Percentiles rank a stretch among this genome's conserved stretches.
Conservation (phyloP, 2,329 filamentous ascomycete species). For the Fusarium foetens region DNA sequence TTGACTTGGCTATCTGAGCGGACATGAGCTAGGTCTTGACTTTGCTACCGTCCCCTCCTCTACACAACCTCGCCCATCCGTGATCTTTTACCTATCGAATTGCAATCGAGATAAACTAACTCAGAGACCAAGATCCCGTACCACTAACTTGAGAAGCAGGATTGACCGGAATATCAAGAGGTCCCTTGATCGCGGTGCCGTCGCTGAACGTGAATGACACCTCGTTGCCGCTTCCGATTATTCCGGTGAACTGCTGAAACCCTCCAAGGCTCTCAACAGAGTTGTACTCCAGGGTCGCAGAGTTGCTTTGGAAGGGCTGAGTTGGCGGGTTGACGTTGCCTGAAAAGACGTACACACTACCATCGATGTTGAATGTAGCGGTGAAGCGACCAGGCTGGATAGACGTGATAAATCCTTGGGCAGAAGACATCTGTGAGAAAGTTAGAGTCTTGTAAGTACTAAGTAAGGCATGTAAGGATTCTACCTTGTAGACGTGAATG, state of each 20-base stretch:
- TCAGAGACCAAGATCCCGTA: fast-evolving
- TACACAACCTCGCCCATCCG: no score
- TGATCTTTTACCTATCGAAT: fast-evolving
- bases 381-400: fast-evolving
- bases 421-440: background rate
- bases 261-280: fast-evolving
- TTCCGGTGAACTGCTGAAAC: background rate
- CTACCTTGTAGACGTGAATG: background rate
- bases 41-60: no score
- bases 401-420: background rate
- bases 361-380: background rate
- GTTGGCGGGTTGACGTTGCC: background rate
- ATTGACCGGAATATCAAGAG: background rate
- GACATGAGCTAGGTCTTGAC: no score
- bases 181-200: background rate
- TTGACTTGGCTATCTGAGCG: background rate
- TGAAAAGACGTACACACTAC: fast-evolving
- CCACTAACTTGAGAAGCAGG: background rate
- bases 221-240: background rate
- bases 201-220: background rate
- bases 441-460: background rate
- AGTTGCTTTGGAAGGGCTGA: background rate
- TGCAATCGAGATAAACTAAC: fast-evolving
- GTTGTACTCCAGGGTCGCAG: background rate
- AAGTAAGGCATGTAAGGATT: fast-evolving